phyloP scores from a whole-genome alignment of 805 yeast genomes.

The Candida railenensis region DNA sequence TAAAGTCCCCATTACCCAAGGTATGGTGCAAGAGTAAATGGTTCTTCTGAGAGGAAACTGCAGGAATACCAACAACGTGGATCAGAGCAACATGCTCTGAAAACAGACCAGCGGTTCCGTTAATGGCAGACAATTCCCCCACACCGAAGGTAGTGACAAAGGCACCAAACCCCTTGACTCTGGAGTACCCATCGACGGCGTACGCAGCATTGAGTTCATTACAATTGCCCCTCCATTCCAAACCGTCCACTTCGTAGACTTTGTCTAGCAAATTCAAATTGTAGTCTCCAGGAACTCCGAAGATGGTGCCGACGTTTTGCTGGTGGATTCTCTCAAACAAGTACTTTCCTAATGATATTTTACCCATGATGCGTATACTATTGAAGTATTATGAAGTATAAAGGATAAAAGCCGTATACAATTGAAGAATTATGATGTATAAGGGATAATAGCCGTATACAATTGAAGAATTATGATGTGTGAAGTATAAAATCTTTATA shows the following conservation, averaged over 20 bases:
- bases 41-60: conserved; percentile 31
- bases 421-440: too few relatives aligned
- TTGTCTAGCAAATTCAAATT: conserved; percentile 33
- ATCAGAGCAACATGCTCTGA: conserved; percentile 36
- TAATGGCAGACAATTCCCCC: conserved; percentile 36
- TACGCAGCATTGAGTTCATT: conserved; percentile 32
- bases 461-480: too few relatives aligned
- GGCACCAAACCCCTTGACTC: conserved; percentile 27
- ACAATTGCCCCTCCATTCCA: conserved; percentile 39
- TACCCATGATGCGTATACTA: conserved; percentile 6
- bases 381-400: neutral
- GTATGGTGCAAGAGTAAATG: conserved; percentile 43
- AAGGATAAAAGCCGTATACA: too few relatives aligned
- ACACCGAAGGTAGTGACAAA: conserved; percentile 35
- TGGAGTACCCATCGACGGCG: conserved; percentile 25
- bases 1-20: conserved; percentile 43
- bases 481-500: too few relatives aligned
- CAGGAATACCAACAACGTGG: conserved; percentile 36
- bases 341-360: conserved; percentile 29
- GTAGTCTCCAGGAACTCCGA: conserved; percentile 36
- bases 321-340: conserved; percentile 34
- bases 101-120: conserved; percentile 34
- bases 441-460: neutral
- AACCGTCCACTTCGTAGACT: conserved; percentile 27
- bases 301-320: conserved; percentile 24